A percentile compares a stretch with the other conserved stretches of the same genome.
Evolutionary conservation across 805 yeast genomes (phyloP).

Genomic region (Cyberlindnera euphorbiiphila): DNA sequence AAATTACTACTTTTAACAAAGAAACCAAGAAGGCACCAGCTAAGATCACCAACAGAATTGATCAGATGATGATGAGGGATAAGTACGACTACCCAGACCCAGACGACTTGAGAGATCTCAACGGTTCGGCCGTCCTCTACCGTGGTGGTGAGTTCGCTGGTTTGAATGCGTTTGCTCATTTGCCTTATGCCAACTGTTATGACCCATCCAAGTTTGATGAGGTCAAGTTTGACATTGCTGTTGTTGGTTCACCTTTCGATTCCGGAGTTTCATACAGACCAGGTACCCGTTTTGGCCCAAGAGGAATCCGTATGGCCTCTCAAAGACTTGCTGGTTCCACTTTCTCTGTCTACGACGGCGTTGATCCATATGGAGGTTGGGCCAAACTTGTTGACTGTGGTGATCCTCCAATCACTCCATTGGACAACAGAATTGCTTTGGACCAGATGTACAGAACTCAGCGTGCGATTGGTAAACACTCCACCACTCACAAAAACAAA

Average conservation of each 20-base stretch:
- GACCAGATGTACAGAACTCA: conserved; percentile 53
- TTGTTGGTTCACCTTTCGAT: conserved; percentile 55
- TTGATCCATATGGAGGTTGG: conserved; percentile 52
- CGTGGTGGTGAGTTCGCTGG: conserved; percentile 49
- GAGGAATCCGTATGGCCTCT: conserved; percentile 43
- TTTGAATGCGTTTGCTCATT: conserved; percentile 51
- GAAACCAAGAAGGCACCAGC: conserved; percentile 28
- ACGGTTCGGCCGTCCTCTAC: conserved; percentile 36
- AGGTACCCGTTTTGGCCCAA: conserved; percentile 52
- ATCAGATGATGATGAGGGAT: conserved; percentile 31
- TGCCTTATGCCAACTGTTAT: conserved; percentile 45
- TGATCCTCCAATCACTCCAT: conserved; percentile 60
- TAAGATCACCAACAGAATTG: conserved; percentile 30
- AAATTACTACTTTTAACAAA: conserved; percentile 22
- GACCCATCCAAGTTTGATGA: conserved; percentile 34
- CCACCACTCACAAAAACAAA: conserved; percentile 29
- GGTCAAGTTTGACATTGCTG: conserved; percentile 32
- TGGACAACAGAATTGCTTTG: conserved; percentile 59
- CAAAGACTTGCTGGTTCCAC: conserved; percentile 39
- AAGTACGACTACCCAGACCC: conserved; percentile 34
- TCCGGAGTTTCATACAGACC: conserved; percentile 50
- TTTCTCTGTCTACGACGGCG: conserved; percentile 47
- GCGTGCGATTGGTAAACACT: conserved; percentile 40
- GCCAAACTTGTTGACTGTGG: conserved; percentile 55
- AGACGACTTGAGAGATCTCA: conserved; percentile 37